Conservation (phyloP, 805 yeast species). For the Candida boidinii region DNA sequence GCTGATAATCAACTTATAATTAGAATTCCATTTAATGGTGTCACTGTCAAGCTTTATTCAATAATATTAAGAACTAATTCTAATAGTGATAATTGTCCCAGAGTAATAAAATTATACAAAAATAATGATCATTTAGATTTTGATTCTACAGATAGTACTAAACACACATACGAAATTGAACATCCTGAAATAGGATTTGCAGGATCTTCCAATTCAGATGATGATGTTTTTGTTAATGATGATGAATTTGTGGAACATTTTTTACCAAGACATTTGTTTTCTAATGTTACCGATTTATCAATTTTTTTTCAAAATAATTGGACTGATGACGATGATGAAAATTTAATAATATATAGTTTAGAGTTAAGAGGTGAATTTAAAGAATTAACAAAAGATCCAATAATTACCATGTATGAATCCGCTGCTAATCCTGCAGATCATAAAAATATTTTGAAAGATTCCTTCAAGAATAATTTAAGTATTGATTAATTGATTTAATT, state of each 20-base stretch:
- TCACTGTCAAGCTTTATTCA: constrained; percentile 62
- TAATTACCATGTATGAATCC: constrained; percentile 73
- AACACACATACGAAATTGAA: constrained; percentile 41
- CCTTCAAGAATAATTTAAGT: constrained; percentile 8
- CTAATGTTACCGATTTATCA: constrained; percentile 60
- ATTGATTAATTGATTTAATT: constrained; percentile 1
- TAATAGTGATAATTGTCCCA: constrained; percentile 54
- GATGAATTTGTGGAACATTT: constrained; percentile 70
- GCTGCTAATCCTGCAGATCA: constrained; percentile 94
- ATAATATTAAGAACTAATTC: constrained; percentile 60
- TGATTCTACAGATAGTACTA: constrained; percentile 40
- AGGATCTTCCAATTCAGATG: constrained; percentile 13
- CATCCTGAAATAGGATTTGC: constrained; percentile 60
- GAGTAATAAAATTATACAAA: constrained; percentile 60
- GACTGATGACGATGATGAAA: constrained; percentile 51
- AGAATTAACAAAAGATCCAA: constrained; percentile 55
- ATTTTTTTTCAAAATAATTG: constrained; percentile 62
- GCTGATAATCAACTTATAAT: constrained; percentile 76
- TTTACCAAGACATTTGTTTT: constrained; percentile 65
- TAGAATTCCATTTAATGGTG: constrained; percentile 70
- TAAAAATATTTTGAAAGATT: constrained; percentile 27
- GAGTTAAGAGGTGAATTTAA: constrained; percentile 73
- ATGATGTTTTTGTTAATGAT: constrained; percentile 29
- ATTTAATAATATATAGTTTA: constrained; percentile 52
- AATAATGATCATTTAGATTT: constrained; percentile 69